phyloP scores from a whole-genome alignment of 2,329 filamentous ascomycete genomes.

The Aspergillus uvarum region DNA sequence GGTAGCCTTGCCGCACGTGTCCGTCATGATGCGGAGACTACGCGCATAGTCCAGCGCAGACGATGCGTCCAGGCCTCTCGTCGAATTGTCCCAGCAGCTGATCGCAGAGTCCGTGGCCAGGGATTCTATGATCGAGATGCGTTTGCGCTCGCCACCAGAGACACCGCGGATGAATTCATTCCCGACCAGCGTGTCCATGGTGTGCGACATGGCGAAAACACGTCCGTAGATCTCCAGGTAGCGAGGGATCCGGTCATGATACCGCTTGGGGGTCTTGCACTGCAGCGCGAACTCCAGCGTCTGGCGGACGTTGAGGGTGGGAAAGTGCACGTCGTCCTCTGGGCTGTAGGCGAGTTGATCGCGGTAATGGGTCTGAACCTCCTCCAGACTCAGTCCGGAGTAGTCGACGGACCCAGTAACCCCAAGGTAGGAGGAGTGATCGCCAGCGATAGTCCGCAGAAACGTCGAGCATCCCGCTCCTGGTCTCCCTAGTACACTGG shows the following conservation, averaged over 20 bases:
- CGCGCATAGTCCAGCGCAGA: conserved; percentile 72
- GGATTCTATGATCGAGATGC: conserved; percentile 71
- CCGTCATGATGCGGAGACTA: conserved; percentile 66
- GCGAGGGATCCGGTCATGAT: conserved; percentile 59
- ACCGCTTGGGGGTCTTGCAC: conserved; percentile 67
- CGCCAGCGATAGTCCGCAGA: conserved; percentile 67
- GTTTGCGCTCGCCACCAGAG: conserved; percentile 72
- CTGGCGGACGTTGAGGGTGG: conserved; percentile 68
- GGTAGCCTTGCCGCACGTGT: conserved; percentile 66
- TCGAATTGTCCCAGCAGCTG: conserved; percentile 73
- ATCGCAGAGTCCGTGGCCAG: conserved; percentile 68
- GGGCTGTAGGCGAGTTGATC: conserved; percentile 71
- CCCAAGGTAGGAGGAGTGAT: conserved; percentile 60
- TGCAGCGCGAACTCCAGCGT: conserved; percentile 69
- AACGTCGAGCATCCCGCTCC: conserved; percentile 72
- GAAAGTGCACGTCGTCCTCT: conserved; percentile 71
- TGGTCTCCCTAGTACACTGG: conserved; percentile 61
- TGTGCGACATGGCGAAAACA: conserved; percentile 73
- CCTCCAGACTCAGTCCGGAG: conserved; percentile 63
- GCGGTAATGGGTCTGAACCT: conserved; percentile 63
- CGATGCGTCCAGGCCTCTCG: conserved; percentile 69
- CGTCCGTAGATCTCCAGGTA: conserved; percentile 66
- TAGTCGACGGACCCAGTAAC: conserved; percentile 69
- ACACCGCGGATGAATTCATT: conserved; percentile 56
- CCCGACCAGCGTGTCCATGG: conserved; percentile 68